A percentile compares a stretch with the other conserved stretches of the same genome.
Conservation (phyloP, 2,329 filamentous ascomycete genomes). For the Pseudogymnoascus sp. region DNA sequence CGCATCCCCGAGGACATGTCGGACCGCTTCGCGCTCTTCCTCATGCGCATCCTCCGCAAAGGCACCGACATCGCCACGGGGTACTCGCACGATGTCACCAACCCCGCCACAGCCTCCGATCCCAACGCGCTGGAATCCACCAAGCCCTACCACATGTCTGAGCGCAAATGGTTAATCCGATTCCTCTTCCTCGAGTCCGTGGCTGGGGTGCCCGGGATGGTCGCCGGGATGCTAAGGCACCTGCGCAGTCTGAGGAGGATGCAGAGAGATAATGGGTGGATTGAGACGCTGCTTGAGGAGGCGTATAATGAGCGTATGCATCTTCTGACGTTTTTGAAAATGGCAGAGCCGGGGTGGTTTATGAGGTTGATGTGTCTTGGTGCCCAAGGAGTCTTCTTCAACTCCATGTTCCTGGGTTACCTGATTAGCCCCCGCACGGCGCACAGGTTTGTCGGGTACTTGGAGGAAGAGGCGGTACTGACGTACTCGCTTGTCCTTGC, state of each 20-base stretch:
- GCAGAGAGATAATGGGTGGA: conserved; percentile 92
- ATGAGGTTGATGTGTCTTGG: conserved; percentile 89
- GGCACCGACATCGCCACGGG: conserved; percentile 77
- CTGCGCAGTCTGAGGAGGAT: conserved; percentile 74
- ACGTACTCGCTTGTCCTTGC: conserved; percentile 86
- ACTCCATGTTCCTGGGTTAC: conserved; percentile 82
- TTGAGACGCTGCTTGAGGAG: conserved; percentile 84
- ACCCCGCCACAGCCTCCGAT: conserved; percentile 32
- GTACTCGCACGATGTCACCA: conserved; percentile 59
- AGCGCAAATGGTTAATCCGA: conserved; percentile 80
- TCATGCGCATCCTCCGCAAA: conserved; percentile 68
- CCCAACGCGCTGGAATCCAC: conserved; percentile 35
- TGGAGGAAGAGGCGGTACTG: conserved; percentile 94
- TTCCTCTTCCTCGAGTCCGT: conserved; percentile 94
- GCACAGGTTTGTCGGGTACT: conserved; percentile 92
- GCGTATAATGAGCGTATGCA: conserved; percentile 94
- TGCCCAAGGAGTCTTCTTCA: conserved; percentile 95
- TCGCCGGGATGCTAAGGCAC: conserved; percentile 88
- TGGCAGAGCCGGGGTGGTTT: conserved; percentile 70
- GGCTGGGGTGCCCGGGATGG: conserved; percentile 93
- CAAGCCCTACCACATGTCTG: conserved; percentile 63
- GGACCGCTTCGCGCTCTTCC: conserved; percentile 69
- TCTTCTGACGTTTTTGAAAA: conserved; percentile 83
- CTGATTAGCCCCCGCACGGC: conserved; percentile 78
- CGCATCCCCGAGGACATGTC: conserved; percentile 63